Base-by-base conservation (phyloP, 192 early-diverging fungal species). In the Coemansia sp. region DNA sequence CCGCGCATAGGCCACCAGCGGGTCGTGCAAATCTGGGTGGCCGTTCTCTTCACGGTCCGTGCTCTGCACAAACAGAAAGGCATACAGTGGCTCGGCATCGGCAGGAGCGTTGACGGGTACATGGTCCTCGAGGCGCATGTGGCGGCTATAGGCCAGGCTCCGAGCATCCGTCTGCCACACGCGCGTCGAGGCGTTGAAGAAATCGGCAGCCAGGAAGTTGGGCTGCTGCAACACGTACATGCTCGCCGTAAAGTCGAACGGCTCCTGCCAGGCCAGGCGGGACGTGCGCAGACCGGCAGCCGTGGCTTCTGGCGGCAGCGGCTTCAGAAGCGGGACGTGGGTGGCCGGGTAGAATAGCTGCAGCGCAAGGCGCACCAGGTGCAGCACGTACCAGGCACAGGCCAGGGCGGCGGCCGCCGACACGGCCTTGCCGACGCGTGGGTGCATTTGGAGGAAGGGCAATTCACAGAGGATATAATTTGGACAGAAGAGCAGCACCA, bases 281-380 rank as follows among this genome's bases (percentile, higher is more conserved):
- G n/a, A n/a, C n/a, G n/a, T n/a, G n/a, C 67, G 64, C 35, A 47
- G 18, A 3, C 34, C 12, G 19, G 26, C 34, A 12, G 30, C 39
- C 7, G 45, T 37, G 8, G 45, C 40, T 35, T 35, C 17, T 30
- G 25, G 6, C 7, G 39, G 42, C 16, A 40, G 33, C 16, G 58
- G 54, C 42, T 52, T 67, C 1, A 74, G 10, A 20, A 74, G 26
- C 16, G 70, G 70, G 26, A 74, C 58, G 33, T 67, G 54, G 18
- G 48, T 58, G 4, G 59, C 49, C 7, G 70, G 70, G 39, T 74
- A 74, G 33, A 74, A 67, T n/a, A 74, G 29, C 29, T 38, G 19
- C 14, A 74, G 23, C 3, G 48, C 38, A 8, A 67, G 37, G 1
- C 45, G 32, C 14, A 30, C 36, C 20, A 74, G 44, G 22, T 35